These are phyloP conservation scores for Mycena rosella DNA, from an alignment of 768 basidiomycete genomes.

Conservation along the genomic window DNA sequence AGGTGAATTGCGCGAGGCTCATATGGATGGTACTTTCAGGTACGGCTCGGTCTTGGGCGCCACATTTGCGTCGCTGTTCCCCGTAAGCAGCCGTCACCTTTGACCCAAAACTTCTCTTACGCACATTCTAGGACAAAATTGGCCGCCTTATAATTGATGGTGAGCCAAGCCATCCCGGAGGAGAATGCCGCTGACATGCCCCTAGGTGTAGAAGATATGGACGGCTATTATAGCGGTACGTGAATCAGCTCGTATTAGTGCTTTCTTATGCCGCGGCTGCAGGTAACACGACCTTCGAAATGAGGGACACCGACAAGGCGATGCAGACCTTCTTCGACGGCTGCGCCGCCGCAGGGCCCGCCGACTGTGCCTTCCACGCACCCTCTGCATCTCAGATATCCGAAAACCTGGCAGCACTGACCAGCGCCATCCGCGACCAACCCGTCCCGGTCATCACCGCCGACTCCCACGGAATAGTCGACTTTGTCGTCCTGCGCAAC, in stretches of 20 bases:
- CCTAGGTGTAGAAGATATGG: conserved; percentile 9
- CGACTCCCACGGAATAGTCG: conserved; percentile 38
- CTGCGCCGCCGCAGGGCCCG: conserved; percentile 39
- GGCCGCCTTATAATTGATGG: conserved; percentile 16
- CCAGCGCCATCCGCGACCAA: conserved; percentile 25
- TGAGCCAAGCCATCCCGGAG: background rate
- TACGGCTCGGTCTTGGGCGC: conserved; percentile 45
- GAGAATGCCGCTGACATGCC: background rate
- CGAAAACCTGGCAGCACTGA: conserved; percentile 34
- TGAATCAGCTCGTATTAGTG: background rate
- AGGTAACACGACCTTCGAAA: conserved; percentile 35
- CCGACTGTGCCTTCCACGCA: conserved; percentile 40
- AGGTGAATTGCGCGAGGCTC: too few species aligned
- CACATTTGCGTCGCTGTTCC: conserved; percentile 51
- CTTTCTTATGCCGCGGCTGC: background rate
- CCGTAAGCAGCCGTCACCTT: conserved; percentile 38
- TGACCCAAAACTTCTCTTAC: background rate
- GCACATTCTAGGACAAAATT: conserved; percentile 17
- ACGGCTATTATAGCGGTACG: conserved; percentile 3
- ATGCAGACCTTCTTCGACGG: conserved; percentile 40
- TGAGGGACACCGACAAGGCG: conserved; percentile 40
- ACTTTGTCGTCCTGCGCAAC: conserved; percentile 36
- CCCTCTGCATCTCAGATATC: conserved; percentile 32
- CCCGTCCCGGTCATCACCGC: conserved; percentile 38
- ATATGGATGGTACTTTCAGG: conserved; percentile 30